These are phyloP conservation scores for Immersiella caudata DNA, from an alignment of 495 filamentous ascomycete genomes.

Conservation along the genomic window DNA sequence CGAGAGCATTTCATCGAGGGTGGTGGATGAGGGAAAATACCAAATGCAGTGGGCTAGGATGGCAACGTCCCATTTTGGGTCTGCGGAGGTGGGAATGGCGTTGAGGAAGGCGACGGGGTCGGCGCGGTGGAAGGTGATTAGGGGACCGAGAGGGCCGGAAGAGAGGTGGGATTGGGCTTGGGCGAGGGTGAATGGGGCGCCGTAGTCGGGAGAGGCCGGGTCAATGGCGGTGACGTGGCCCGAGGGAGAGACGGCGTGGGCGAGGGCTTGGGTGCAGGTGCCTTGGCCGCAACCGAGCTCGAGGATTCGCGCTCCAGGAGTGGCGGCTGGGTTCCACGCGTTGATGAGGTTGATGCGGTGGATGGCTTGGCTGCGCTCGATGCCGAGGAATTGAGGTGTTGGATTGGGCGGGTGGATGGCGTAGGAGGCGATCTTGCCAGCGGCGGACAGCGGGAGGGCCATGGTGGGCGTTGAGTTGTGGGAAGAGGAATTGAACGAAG, in stretches of 20 bases:
- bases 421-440: slow-evolving; percentile 35
- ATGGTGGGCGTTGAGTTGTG: slow-evolving; percentile 9
- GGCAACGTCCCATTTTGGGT: slow-evolving; percentile 44
- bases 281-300: slow-evolving; percentile 62
- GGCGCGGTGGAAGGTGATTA: slow-evolving; percentile 47
- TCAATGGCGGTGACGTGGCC: slow-evolving; percentile 54
- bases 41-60: slow-evolving; percentile 54
- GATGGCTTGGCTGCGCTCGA: slow-evolving; percentile 46
- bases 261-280: slow-evolving; percentile 51
- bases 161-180: slow-evolving; percentile 40
- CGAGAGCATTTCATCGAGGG: slow-evolving; percentile 37
- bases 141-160: slow-evolving; percentile 37
- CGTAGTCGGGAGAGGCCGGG: slow-evolving; percentile 54
- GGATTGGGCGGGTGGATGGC: slow-evolving; percentile 31
- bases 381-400: slow-evolving; percentile 30
- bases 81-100: slow-evolving; percentile 19
- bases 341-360: slow-evolving; percentile 49
- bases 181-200: slow-evolving; percentile 39
- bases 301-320: slow-evolving; percentile 46
- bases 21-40: slow-evolving; percentile 46
- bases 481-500: background rate
- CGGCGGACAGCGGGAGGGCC: slow-evolving; percentile 22
- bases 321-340: slow-evolving; percentile 38
- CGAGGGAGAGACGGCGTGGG: slow-evolving; percentile 45
- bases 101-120: slow-evolving; percentile 36